These are phyloP conservation scores for Penicillium samsonianum DNA, from an alignment of 495 filamentous ascomycete species.

Conservation along the genomic window DNA sequence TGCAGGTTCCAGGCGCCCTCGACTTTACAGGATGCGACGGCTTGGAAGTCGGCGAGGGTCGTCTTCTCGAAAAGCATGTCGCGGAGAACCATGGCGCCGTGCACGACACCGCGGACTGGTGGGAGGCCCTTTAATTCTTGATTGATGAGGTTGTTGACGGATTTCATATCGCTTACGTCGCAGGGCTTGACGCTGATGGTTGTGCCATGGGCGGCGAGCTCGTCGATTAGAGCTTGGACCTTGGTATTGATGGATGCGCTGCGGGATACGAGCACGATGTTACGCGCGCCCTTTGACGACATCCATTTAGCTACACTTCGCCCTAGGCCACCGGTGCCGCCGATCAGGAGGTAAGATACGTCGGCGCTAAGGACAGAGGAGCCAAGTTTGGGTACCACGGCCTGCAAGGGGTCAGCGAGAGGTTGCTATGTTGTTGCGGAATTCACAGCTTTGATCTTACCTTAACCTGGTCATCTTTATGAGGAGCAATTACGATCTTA, in stretches of 20 bases:
- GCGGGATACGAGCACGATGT: constrained; percentile 61
- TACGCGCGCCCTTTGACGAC: constrained; percentile 56
- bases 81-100: constrained; percentile 43
- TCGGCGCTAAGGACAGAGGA: constrained; percentile 31
- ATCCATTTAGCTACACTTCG: constrained; percentile 60
- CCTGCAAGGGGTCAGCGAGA: constrained; percentile 6
- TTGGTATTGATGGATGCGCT: constrained; percentile 55
- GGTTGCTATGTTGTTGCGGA: not conserved
- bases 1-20: constrained; percentile 54
- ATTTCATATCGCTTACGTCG: constrained; percentile 27
- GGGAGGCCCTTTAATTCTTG: constrained; percentile 36
- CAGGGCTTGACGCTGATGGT: constrained; percentile 28
- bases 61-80: constrained; percentile 48
- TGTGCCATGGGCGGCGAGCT: constrained; percentile 51
- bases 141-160: constrained; percentile 26
- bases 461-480: constrained; percentile 30
- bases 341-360: constrained; percentile 62
- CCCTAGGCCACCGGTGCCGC: constrained; percentile 64
- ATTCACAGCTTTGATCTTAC: constrained; percentile 12
- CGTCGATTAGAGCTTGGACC: constrained; percentile 54
- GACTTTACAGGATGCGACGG: constrained; percentile 46
- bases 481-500: constrained; percentile 49
- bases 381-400: constrained; percentile 23
- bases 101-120: constrained; percentile 58
- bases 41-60: constrained; percentile 39